Conservation (phyloP, 768 basidiomycete genomes). For the Boletales sp. region DNA sequence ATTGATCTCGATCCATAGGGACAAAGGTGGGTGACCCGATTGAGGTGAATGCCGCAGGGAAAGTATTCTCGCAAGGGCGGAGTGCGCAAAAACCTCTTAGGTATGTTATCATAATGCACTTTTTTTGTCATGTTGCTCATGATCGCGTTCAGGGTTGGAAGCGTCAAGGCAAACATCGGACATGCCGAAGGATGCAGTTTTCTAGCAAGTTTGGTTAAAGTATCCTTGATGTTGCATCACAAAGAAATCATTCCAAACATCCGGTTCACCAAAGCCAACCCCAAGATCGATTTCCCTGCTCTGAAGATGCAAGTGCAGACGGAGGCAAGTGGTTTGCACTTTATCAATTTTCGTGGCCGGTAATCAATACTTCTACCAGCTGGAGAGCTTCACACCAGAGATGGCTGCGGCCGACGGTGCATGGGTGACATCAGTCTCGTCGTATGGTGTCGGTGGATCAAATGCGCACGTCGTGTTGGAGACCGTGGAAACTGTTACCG, state of each 20-base stretch:
- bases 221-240: constrained; percentile 30
- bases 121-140: not conserved
- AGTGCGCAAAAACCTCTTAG: constrained; percentile 15
- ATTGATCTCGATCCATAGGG: constrained; percentile 9
- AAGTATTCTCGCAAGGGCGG: constrained; percentile 26
- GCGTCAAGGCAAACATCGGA: constrained; percentile 25
- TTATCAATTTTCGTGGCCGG: no score
- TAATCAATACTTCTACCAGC: constrained; percentile 1
- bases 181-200: constrained; percentile 31
- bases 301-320: constrained; percentile 27
- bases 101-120: not conserved
- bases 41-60: constrained; percentile 48
- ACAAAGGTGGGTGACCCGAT: constrained; percentile 48
- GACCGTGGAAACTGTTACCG: constrained; percentile 14
- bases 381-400: constrained; percentile 23
- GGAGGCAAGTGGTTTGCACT: constrained; percentile 6
- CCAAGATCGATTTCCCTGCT: constrained; percentile 23
- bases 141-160: constrained; percentile 19
- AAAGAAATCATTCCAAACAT: constrained; percentile 28
- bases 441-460: constrained; percentile 33
- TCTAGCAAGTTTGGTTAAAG: constrained; percentile 33
- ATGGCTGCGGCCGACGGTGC: constrained; percentile 28
- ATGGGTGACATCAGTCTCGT: constrained; percentile 32
- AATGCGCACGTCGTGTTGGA: constrained; percentile 34
- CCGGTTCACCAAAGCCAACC: constrained; percentile 25